phyloP scores from a whole-genome alignment of 176 grass and related monocot genomes.

The Bonia amplexicaulis region DNA sequence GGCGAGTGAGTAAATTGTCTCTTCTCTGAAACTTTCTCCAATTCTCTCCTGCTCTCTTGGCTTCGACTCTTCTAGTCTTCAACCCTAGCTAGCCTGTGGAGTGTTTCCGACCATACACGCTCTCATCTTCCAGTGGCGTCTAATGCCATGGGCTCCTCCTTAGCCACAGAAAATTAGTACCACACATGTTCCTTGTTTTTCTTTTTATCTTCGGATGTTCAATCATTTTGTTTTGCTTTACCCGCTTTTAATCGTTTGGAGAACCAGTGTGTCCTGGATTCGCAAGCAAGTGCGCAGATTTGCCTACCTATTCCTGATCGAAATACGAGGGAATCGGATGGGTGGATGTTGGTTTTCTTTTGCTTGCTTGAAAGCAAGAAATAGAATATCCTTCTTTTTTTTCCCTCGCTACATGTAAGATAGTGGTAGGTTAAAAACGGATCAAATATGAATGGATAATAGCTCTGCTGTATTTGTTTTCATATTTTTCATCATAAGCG shows the following conservation, averaged over 20 bases:
- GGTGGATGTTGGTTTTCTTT: not conserved
- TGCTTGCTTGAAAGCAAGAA: conserved; percentile 51
- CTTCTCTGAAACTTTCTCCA: not conserved
- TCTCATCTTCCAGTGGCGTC: conserved; percentile 20
- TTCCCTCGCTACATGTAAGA: not conserved
- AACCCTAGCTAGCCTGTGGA: not conserved
- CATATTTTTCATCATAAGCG: too few species aligned
- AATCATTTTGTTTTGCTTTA: not conserved
- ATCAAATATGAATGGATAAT: too few species aligned
- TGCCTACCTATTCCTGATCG: conserved; percentile 23
- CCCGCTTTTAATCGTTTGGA: not conserved
- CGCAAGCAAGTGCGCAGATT: conserved; percentile 19
- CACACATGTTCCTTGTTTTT: not conserved
- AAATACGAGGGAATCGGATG: conserved; percentile 11
- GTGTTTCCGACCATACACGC: not conserved
- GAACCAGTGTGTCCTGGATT: not conserved
- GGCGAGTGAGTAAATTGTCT: not conserved
- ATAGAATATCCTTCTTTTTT: not conserved
- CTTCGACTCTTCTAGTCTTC: not conserved
- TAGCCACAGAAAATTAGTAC: not conserved
- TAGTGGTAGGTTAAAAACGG: too few species aligned
- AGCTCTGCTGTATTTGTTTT: too few species aligned
- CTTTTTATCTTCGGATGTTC: not conserved
- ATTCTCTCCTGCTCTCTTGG: not conserved
- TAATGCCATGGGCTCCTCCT: not conserved